phyloP scores from a whole-genome alignment of 2,329 filamentous ascomycete genomes.

The Aspergillus terreus region DNA sequence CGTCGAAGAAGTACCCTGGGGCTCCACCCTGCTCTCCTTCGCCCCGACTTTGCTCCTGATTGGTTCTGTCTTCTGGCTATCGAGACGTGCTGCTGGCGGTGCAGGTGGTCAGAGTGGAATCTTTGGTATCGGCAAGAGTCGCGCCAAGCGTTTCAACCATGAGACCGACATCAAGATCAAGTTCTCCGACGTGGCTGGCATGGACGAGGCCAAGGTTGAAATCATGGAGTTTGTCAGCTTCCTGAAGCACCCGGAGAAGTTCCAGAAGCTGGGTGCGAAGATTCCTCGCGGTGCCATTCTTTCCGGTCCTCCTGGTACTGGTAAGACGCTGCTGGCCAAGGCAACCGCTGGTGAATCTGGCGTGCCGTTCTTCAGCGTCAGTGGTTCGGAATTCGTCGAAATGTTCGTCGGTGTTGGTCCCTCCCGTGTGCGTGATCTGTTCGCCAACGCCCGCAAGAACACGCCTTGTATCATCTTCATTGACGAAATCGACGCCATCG shows the following conservation, averaged over 20 bases:
- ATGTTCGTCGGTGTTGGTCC: conserved; percentile 99
- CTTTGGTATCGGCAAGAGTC: conserved; percentile 93
- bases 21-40: conserved; percentile 72
- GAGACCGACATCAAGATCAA: conserved; percentile 96
- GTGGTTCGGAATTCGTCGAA: conserved; percentile 97
- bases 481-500: conserved; percentile 97
- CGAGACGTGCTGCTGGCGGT: conserved; percentile 67
- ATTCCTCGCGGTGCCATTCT: conserved; percentile 96
- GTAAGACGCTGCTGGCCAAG: conserved; percentile 96
- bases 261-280: conserved; percentile 92
- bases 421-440: conserved; percentile 90
- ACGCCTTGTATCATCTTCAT: conserved; percentile 99
- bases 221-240: conserved; percentile 99
- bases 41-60: conserved; percentile 85
- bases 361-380: conserved; percentile 97
- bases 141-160: conserved; percentile 95
- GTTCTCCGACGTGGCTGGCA: conserved; percentile 92
- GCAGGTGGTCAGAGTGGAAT: conserved; percentile 69
- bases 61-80: conserved; percentile 75
- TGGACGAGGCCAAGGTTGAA: conserved; percentile 96
- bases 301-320: conserved; percentile 94
- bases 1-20: conserved; percentile 67
- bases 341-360: conserved; percentile 95
- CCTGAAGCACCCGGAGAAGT: conserved; percentile 86
- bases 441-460: conserved; percentile 90